Conservation (phyloP, 768 basidiomycete species). For the Lactarius deliciosus region DNA sequence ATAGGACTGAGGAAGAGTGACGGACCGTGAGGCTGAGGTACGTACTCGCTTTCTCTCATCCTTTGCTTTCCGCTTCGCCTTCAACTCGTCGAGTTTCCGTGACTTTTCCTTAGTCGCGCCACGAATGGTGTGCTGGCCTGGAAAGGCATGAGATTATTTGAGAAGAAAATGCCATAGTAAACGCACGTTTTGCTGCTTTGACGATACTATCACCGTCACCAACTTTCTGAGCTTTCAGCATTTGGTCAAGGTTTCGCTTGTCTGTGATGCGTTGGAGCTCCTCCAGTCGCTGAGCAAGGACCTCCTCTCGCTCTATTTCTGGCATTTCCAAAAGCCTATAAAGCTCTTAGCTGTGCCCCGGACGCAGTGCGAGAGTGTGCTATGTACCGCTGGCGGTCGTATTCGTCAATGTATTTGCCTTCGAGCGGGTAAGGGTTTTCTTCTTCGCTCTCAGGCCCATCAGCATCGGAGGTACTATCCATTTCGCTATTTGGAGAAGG, state of each 20-base stretch:
- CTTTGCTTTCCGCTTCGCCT: slow-evolving; percentile 83
- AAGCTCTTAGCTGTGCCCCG: slow-evolving; percentile 18
- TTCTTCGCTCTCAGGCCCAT: slow-evolving; percentile 60
- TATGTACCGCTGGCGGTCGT: slow-evolving; percentile 72
- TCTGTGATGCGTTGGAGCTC: slow-evolving; percentile 76
- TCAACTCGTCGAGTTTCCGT: slow-evolving; percentile 78
- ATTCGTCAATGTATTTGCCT: slow-evolving; percentile 85
- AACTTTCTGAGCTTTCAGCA: slow-evolving; percentile 65
- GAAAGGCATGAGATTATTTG: background rate
- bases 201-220: slow-evolving; percentile 59
- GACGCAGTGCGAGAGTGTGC: slow-evolving; percentile 27
- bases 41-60: slow-evolving; percentile 83
- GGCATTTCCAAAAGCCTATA: slow-evolving; percentile 72
- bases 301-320: slow-evolving; percentile 88
- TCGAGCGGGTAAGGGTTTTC: slow-evolving; percentile 87
- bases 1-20: slow-evolving; percentile 23
- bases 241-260: slow-evolving; percentile 65
- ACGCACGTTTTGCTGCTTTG: slow-evolving; percentile 76
- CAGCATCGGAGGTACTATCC: slow-evolving; percentile 49
- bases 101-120: slow-evolving; percentile 81
- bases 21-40: slow-evolving; percentile 12
- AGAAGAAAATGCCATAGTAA: background rate
- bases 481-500: slow-evolving; percentile 8
- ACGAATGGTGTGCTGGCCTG: slow-evolving; percentile 72
- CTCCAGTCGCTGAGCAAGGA: slow-evolving; percentile 77